These are phyloP conservation scores for Rhizopogon vulgaris DNA, from an alignment of 768 basidiomycete species.

Conservation along the genomic window DNA sequence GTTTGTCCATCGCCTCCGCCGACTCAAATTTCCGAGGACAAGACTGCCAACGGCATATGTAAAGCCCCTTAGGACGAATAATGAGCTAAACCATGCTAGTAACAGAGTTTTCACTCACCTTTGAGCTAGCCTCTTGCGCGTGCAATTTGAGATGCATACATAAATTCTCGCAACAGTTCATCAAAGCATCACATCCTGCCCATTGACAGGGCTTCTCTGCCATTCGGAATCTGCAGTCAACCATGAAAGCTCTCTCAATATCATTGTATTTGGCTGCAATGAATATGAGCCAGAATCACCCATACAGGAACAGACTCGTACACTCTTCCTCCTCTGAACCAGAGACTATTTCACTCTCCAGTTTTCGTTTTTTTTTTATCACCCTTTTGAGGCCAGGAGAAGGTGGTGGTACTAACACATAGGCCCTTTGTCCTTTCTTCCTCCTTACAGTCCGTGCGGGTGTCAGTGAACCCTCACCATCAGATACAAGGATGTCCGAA, in stretches of 20 bases:
- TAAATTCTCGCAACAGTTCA: conserved; percentile 49
- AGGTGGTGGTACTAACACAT: conserved; percentile 24
- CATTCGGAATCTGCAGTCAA: conserved; percentile 43
- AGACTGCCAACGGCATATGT: conserved; percentile 49
- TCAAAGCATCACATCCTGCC: conserved; percentile 46
- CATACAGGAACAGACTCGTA: conserved; percentile 21
- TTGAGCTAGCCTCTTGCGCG: conserved; percentile 23
- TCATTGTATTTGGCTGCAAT: conserved; percentile 32
- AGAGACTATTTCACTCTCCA: conserved; percentile 5
- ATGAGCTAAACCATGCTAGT: conserved; percentile 6
- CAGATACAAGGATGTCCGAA: conserved; percentile 10
- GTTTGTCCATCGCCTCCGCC: conserved; percentile 33
- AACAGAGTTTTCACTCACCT: conserved; percentile 19
- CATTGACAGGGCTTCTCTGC: conserved; percentile 50
- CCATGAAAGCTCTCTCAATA: conserved; percentile 38
- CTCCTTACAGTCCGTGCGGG: conserved; percentile 16
- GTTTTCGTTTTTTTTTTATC: conserved; percentile 13
- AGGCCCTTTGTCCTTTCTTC: conserved; percentile 14
- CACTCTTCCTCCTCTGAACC: conserved; percentile 20
- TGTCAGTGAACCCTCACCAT: not conserved
- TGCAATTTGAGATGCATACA: conserved; percentile 43
- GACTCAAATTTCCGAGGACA: conserved; percentile 42
- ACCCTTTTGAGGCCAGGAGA: conserved; percentile 16
- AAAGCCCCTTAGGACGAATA: conserved; percentile 26
- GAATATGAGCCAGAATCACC: conserved; percentile 21